Evolutionary conservation across 2,329 filamentous ascomycete species (phyloP), one percentile per base, ranked within the genome.

Genomic region (Allantophomopsis lycopodina): DNA sequence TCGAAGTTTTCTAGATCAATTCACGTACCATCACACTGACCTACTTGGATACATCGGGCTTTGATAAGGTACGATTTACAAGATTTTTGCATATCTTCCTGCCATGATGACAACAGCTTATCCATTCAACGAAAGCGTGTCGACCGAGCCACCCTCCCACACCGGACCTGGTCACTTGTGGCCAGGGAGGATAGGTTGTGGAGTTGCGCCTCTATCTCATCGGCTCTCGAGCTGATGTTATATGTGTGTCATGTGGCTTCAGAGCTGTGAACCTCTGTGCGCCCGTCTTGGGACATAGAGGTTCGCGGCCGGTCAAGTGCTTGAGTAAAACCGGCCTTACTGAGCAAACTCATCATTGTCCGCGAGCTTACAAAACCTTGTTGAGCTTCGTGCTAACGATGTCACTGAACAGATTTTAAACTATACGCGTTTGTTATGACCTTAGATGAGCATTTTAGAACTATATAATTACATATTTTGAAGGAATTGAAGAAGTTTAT

Each of bases 111-210:
- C 62, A 67, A 68, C 57, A 76, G 77, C 76, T 76, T 78, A 81
- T 82, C 77, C 77, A 82, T 82, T 82, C 77, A 71, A 79, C 74
- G 69, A 81, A 66, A 59, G 69, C 70, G 66, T 70, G 60, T 62
- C 63, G 58, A 66, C 78, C 79, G 66, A 81, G 76, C 73, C 71
- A 76, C 73, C 65, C 81, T 84, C 70, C 73, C 79, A 60, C 75
- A 83, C 79, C 73, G 58, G 65, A 85, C 75, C 54, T 48, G 58
- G 32, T 51, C 56, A 59, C 52, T 52, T 53, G 48, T 51, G 59
- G 55, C 54, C 61, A 14, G 69, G 65, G 61, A 84, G 68, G 79
- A 84, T 61, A 57, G 70, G 80, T 83, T 79, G 80, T 84, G 79
- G 75, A 83, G 80, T 82, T 74, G 57, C 64, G 57, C 57, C 51